phyloP scores from a whole-genome alignment of 2,329 filamentous ascomycete genomes.

The Penicillium psychrosexuale region DNA sequence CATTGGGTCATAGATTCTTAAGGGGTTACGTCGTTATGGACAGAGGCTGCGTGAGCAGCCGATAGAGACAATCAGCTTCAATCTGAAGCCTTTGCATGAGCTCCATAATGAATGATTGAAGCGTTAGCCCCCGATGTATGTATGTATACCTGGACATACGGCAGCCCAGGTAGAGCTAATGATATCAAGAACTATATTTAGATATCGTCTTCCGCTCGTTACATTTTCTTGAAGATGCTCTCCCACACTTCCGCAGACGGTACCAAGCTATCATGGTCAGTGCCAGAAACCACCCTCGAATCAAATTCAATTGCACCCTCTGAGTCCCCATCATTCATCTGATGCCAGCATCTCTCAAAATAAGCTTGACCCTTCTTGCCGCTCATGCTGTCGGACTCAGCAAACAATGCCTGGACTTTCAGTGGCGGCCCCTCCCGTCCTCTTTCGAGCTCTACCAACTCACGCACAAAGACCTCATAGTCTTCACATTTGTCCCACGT shows the following conservation, averaged over 20 bases:
- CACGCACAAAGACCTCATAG: conserved; percentile 27
- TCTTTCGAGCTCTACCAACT: conserved; percentile 13
- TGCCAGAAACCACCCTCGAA: conserved; percentile 26
- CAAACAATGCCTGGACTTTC: conserved; percentile 36
- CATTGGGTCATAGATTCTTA: too few relatives aligned
- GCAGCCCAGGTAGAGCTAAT: too few relatives aligned
- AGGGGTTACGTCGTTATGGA: too few relatives aligned
- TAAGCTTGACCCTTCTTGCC: conserved; percentile 43
- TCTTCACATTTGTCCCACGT: conserved; percentile 38
- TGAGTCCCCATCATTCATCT: conserved; percentile 18
- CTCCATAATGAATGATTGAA: background rate
- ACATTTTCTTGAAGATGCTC: conserved; percentile 8
- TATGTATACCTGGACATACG: background rate
- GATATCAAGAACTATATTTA: background rate
- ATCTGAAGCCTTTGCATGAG: background rate
- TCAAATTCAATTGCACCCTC: conserved; percentile 35
- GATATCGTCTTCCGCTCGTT: background rate
- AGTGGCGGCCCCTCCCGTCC: conserved; percentile 12
- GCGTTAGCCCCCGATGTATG: background rate
- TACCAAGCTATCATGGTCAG: conserved; percentile 41
- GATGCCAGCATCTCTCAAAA: conserved; percentile 44
- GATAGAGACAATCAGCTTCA: background rate
- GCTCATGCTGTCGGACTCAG: conserved; percentile 43
- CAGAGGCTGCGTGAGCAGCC: too few relatives aligned
- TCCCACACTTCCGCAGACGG: conserved; percentile 20